Evolutionary conservation across 2,329 filamentous ascomycete species (phyloP), one percentile per base, ranked within the genome.

Genomic region (Tricladium varicosporioides): DNA sequence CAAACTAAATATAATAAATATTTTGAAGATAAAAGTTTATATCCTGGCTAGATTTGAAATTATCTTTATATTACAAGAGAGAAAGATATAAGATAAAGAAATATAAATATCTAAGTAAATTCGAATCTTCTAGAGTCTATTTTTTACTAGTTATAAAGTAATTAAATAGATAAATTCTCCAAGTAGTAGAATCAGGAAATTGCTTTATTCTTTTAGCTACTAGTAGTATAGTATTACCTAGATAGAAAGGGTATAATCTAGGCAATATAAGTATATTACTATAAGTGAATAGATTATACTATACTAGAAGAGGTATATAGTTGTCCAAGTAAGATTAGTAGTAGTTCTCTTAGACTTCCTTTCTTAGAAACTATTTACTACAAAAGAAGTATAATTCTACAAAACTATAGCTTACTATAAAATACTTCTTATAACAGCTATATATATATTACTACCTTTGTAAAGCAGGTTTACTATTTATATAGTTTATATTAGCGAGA

Each of bases 391-490:
- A 40, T 40, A 40, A n/a, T n/a, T 40, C n/a, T 5, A 10, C n/a
- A 40, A 40, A 40, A 40, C 36, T n/a, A 11, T 40, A 4, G 4
- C 36, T 5, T 40, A 40, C 36, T 40, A 13, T 40, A 40, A 40
- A 10, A 10, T 40, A 10, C 36, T 40, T 40, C 36, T 40, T 40
- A 10, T 40, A 40, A 10, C 36, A 40, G 36, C 36, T 40, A 40
- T 40, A 40, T 40, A 40, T 40, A 40, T 40, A 10, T 10, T 10
- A 22, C 51, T 43, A 60, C 56, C 40, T 58, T 42, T 51, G 32
- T 2, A 43, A 11, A 55, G 33, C 43, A 14, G 50, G 50, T 48
- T 55, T 58, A 43, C 22, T 49, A 55, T 50, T 55, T 5, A 53
- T 46, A 47, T 42, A 53, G n/a, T 19, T 52, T 22, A 48, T 31